A percentile compares a stretch with the other conserved stretches of the same genome.
Conservation (phyloP, 164 flowering plant genomes). For the Aristolochia contorta region DNA sequence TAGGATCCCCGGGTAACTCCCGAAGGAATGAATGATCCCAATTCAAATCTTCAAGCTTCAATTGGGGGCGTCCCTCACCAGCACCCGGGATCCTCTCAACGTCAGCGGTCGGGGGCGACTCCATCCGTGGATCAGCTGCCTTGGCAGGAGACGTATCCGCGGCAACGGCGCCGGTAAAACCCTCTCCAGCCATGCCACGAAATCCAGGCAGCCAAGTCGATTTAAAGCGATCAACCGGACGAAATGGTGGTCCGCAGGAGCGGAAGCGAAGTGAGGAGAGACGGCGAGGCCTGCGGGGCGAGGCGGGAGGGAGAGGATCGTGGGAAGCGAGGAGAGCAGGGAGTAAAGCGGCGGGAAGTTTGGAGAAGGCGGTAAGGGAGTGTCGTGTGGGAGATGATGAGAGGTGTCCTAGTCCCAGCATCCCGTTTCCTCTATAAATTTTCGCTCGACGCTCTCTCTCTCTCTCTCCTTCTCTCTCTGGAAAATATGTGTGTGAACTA, state of each 20-base stretch:
- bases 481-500: background rate
- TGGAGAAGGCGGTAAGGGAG: constrained; percentile 3
- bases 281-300: background rate
- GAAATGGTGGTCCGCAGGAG: no score
- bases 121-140: constrained; percentile 25
- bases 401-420: background rate
- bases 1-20: constrained; percentile 78
- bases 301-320: background rate
- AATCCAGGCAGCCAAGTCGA: background rate
- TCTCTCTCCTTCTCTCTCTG: constrained; percentile 4
- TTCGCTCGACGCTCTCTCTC: constrained; percentile 2
- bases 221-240: background rate
- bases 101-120: constrained; percentile 28
- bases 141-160: constrained; percentile 17
- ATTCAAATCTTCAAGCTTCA: constrained; percentile 69
- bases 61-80: constrained; percentile 9
- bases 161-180: constrained; percentile 9
- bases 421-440: background rate
- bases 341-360: constrained; percentile 1
- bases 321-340: background rate
- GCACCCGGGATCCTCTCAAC: constrained; percentile 45
- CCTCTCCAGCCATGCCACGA: background rate
- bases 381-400: constrained; percentile 2
- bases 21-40: constrained; percentile 95
- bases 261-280: background rate